A percentile compares a stretch with the other conserved stretches of the same genome.
Conservation (phyloP, 495 filamentous ascomycete genomes). For the Gamarada debralockiae region DNA sequence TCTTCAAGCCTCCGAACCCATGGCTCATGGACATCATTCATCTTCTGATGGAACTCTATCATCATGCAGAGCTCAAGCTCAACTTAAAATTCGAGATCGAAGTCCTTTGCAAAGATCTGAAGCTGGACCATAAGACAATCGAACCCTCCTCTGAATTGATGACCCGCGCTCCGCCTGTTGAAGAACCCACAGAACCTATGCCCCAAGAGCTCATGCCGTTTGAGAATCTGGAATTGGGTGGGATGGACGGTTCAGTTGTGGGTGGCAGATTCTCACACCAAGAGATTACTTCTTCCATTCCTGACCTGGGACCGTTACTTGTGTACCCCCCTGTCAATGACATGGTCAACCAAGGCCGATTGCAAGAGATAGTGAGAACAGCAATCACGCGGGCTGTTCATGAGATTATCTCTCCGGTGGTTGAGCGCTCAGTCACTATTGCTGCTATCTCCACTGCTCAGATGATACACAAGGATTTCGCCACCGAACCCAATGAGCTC, state of each 20-base stretch:
- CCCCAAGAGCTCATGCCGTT: constrained; percentile 73
- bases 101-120: constrained; percentile 89
- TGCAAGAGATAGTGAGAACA: constrained; percentile 77
- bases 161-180: constrained; percentile 56
- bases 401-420: constrained; percentile 95
- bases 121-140: constrained; percentile 79
- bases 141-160: constrained; percentile 80
- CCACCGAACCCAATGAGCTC: constrained; percentile 85
- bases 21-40: constrained; percentile 95
- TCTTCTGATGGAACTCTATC: constrained; percentile 85
- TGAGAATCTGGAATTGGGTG: constrained; percentile 70
- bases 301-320: constrained; percentile 71
- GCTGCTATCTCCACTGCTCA: constrained; percentile 92
- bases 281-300: constrained; percentile 68
- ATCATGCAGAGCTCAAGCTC: constrained; percentile 86
- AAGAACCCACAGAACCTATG: constrained; percentile 52
- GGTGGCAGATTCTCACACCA: constrained; percentile 69
- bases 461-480: constrained; percentile 93
- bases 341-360: constrained; percentile 61
- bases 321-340: constrained; percentile 72
- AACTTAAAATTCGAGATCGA: constrained; percentile 99
- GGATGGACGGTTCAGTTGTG: constrained; percentile 63
- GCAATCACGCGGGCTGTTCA: constrained; percentile 84
- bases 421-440: constrained; percentile 95
- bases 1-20: constrained; percentile 93